Conservation (phyloP, 306 rosid species). For the Dalbergia oliveri region DNA sequence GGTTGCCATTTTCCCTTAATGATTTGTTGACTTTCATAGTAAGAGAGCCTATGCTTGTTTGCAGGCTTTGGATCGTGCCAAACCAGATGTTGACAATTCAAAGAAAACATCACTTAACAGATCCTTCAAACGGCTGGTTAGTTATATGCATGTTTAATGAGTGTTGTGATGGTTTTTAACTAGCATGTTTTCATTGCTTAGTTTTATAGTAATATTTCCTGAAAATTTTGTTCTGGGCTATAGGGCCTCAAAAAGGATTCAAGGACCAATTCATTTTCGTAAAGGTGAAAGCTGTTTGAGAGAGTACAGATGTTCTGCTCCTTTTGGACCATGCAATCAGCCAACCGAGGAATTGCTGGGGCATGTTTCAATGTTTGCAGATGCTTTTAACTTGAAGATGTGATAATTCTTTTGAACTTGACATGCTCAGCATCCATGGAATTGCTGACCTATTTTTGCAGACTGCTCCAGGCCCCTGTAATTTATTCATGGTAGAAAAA, state of each 20-base stretch:
- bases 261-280: constrained; percentile 55
- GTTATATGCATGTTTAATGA: constrained; percentile 45
- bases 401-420: constrained; percentile 33
- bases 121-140: constrained; percentile 92
- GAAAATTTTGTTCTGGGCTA: constrained; percentile 40
- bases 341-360: constrained; percentile 45
- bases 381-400: constrained; percentile 25
- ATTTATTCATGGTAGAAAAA: constrained; percentile 46
- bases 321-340: constrained; percentile 28
- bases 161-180: constrained; percentile 33
- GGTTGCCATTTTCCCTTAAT: not conserved
- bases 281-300: constrained; percentile 45
- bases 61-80: constrained; percentile 91
- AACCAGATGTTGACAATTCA: constrained; percentile 63
- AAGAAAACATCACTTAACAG: constrained; percentile 60
- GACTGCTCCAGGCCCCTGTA: constrained; percentile 51
- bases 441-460: constrained; percentile 41
- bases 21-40: constrained; percentile 20
- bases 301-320: constrained; percentile 42
- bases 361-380: constrained; percentile 41
- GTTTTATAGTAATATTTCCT: constrained; percentile 19
- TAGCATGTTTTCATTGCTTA: constrained; percentile 30
- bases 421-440: constrained; percentile 41
- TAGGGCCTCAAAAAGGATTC: constrained; percentile 74
- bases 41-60: constrained; percentile 28